Evolutionary conservation across 1,284 basidiomycete species (phyloP), one percentile per base, ranked within the genome.

Genomic region (Ganoderma lingzhi): DNA sequence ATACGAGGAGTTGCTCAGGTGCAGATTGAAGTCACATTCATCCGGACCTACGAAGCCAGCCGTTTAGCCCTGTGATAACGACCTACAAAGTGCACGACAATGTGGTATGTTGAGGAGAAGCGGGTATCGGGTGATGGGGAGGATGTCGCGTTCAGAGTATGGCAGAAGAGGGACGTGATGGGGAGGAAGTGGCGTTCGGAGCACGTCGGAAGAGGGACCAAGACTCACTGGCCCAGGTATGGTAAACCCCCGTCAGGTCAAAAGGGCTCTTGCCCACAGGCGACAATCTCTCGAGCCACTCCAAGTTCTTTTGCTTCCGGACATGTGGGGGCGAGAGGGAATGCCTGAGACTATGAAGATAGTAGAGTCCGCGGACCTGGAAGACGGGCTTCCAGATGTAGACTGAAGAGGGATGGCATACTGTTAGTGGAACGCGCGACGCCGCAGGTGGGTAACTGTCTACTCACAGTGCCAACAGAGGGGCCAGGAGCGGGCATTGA

Each of bases 1-100:
- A 72, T 94, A 94, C 70, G 87, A 89, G 0, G 92, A 93, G 76
- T 94, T 94, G 76, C 90, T 92, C 67, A 94, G 82, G 76, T 94
- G 93, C 17, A 85, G 79, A 76, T 91, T 87, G 77, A 89, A 89
- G 79, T 94, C 93, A 62, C 85, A 85, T 63, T 94, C 92, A 73
- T 93, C 92, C 10, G 89, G 77, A 68, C 84, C 92, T 90, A 64
- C 41, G 19, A n/a, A 28, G n/a, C 23, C 37, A 30, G 59, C 19
- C 10, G 61, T 64, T n/a, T 48, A 37, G 37, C n/a, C 23, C 10
- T 17, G 35, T 44, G 17, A 30, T 10, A 42, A 28, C 37, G 9
- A 9, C 19, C 4, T 14, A 2, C 23, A 23, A 28, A 5, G 12
- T 28, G 23, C n/a, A 12, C 23, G 10, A 10, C 23, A 44, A 53